Evolutionary conservation across 768 basidiomycete genomes (phyloP).

Genomic region (Trametes cingulata): DNA sequence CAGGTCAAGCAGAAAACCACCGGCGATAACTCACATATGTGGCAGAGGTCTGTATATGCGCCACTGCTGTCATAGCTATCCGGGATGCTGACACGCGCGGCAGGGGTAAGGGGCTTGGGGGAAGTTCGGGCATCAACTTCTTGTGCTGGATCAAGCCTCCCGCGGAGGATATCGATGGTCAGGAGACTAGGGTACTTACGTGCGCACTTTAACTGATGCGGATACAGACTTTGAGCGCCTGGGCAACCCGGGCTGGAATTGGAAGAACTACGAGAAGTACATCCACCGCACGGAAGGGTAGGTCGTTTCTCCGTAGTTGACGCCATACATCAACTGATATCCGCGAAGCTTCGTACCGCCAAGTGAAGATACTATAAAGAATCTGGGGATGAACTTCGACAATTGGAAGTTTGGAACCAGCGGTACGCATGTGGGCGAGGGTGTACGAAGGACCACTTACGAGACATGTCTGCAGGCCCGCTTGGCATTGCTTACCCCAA

Average conservation of each 20-base stretch:
- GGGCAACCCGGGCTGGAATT: slow-evolving; percentile 33
- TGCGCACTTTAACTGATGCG: not conserved
- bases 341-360: slow-evolving; percentile 22
- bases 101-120: slow-evolving; percentile 32
- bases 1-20: slow-evolving; percentile 17
- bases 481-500: slow-evolving; percentile 22
- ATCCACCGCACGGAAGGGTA: slow-evolving; percentile 27
- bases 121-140: slow-evolving; percentile 30
- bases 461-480: slow-evolving; percentile 11
- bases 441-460: not conserved
- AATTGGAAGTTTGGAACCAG: slow-evolving; percentile 23
- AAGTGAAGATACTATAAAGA: not conserved
- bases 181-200: not conserved
- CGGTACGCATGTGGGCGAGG: slow-evolving; percentile 7
- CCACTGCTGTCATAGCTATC: too few species aligned
- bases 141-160: slow-evolving; percentile 27
- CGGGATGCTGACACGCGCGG: not conserved
- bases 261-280: slow-evolving; percentile 25
- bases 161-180: slow-evolving; percentile 28
- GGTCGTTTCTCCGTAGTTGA: not conserved
- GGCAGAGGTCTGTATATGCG: slow-evolving; percentile 17
- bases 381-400: slow-evolving; percentile 18
- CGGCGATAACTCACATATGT: slow-evolving; percentile 7
- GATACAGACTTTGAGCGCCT: slow-evolving; percentile 27
- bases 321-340: not conserved